Percentiles rank a stretch among this genome's conserved stretches.
Evolutionary conservation across 176 grass and related monocot species (phyloP).

Genomic region (Phyllostachys edulis): DNA sequence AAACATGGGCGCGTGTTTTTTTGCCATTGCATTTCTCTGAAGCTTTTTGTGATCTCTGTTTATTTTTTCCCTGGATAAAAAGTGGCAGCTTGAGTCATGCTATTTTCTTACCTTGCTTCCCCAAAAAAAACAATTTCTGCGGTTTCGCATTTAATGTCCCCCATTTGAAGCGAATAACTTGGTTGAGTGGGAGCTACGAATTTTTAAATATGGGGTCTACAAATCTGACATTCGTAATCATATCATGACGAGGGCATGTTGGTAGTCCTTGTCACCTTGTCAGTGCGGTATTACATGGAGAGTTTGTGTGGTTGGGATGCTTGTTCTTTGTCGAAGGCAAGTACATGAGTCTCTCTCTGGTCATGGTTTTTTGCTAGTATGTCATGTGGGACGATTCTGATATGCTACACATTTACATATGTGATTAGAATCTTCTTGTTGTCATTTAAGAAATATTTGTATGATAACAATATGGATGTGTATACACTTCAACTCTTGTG

Average conservation of each 20-base stretch:
- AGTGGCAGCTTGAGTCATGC: neutral
- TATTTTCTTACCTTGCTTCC: neutral
- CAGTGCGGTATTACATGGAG: neutral
- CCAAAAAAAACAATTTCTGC: neutral
- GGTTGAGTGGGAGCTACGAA: neutral
- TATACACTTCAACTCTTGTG: neutral
- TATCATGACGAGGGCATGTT: neutral
- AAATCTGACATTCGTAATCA: neutral
- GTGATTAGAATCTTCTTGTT: neutral
- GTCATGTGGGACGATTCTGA: neutral
- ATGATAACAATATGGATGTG: neutral
- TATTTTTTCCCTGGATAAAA: neutral
- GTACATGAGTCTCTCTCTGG: neutral
- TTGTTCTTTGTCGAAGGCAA: neutral
- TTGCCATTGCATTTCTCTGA: neutral
- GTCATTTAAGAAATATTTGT: neutral
- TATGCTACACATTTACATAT: neutral
- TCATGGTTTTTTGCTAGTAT: neutral
- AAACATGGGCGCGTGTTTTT: neutral
- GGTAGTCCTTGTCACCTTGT: neutral
- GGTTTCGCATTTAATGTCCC: neutral
- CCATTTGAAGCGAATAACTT: neutral
- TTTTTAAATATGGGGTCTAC: neutral
- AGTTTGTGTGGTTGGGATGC: neutral
- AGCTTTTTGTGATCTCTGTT: conserved; percentile 13